Percentiles rank a stretch among this genome's conserved stretches.
These are phyloP conservation scores for Aspergillus novofumigatus DNA, from an alignment of 2,329 filamentous ascomycete species.

Conservation along the genomic window DNA sequence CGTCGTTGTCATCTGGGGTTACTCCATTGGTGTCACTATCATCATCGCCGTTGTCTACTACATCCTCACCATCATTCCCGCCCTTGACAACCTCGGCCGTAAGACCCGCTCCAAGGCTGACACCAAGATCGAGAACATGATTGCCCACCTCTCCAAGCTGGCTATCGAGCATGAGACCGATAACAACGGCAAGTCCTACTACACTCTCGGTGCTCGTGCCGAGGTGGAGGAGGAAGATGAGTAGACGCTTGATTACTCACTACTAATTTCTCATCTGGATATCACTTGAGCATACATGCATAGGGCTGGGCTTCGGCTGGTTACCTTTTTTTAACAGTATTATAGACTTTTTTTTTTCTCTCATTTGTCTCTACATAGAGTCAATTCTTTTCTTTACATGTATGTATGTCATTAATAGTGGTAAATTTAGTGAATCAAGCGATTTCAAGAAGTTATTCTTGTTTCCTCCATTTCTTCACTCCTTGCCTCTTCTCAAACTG, in stretches of 20 bases:
- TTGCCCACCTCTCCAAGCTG: constrained; percentile 49
- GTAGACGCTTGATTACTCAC: constrained; percentile 28
- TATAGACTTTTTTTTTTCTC: constrained; percentile 36
- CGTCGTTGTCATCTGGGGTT: constrained; percentile 50
- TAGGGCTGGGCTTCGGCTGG: constrained; percentile 22
- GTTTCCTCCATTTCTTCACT: neutral
- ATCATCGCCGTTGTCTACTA: constrained; percentile 52
- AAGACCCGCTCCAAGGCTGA: constrained; percentile 49
- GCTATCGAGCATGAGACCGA: constrained; percentile 49
- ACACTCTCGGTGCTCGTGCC: constrained; percentile 39
- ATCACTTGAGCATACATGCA: constrained; percentile 31
- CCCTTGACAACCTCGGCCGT: constrained; percentile 50
- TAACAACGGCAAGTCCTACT: constrained; percentile 43
- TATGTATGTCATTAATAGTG: constrained; percentile 42
- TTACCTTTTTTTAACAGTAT: constrained; percentile 28
- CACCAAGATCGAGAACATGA: constrained; percentile 52
- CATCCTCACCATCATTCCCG: constrained; percentile 43
- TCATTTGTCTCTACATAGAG: constrained; percentile 30
- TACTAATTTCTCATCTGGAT: constrained; percentile 29
- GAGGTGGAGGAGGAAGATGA: constrained; percentile 45
- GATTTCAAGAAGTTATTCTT: constrained; percentile 22
- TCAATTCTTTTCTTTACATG: constrained; percentile 35
- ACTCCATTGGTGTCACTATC: constrained; percentile 51
- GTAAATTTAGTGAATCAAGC: constrained; percentile 35
- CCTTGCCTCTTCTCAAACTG: neutral